Evolutionary conservation across 805 yeast genomes (phyloP), one percentile per base, ranked within the genome.

Genomic region (Candida bentonensis): DNA sequence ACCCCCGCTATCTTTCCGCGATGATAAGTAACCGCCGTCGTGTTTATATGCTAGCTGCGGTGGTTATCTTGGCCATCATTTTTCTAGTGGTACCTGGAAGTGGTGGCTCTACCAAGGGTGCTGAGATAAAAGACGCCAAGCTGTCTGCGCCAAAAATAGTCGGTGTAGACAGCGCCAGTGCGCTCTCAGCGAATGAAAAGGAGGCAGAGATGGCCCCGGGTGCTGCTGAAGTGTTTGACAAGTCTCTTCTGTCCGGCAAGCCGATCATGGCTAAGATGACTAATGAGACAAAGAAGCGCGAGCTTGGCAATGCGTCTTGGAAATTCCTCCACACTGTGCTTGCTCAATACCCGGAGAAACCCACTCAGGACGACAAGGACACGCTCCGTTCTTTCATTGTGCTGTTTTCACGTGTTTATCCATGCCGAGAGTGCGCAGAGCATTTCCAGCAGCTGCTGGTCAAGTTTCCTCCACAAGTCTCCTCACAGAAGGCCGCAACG

Each of bases 381-480:
- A 82, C 89, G 22, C 65, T 92, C 41, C 55, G 63, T 15, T 72
- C 67, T 46, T 92, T 78, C 59, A 70, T 92, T 20, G 64, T 74
- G 21, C 65, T 84, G 27, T 92, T 88, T 64, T 87, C 92, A 1
- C 85, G 88, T 54, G 89, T 92, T 7, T 92, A 92, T 51, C 98
- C 98, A 0, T 89, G 97, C 64, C 95, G 95, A 2, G 96, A 89
- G 59, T 92, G 97, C 64, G 96, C 98, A 0, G 69, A 84, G 51
- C 97, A 92, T 61, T 92, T 92, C 61, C 81, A 74, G 50, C 64
- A 73, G 56, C 64, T 89, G 51, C 63, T 92, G 46, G 56, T 66
- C 46, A 70, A 80, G 53, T 79, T 68, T 55, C 97, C 98, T 1
- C 96, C 95, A 2, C 98, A 92, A 56, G 70, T 81, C 2, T 68